A percentile compares a stretch with the other conserved stretches of the same genome.
Evolutionary conservation across 371 early-diverging fungal genomes (phyloP).

Genomic region (Quaeritorhiza haematococci): DNA sequence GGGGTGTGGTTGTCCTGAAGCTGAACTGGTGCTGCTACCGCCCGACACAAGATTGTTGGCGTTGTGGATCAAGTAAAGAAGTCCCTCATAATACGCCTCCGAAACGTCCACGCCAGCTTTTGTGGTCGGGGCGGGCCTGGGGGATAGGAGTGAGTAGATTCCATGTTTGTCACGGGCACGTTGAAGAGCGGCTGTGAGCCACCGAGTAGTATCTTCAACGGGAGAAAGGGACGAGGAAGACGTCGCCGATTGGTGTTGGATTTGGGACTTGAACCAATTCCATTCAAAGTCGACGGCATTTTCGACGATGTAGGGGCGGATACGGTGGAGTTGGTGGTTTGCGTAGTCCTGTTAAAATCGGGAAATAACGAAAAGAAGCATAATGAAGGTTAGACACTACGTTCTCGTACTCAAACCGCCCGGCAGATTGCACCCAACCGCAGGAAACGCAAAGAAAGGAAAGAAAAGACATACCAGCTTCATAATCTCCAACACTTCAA

Average conservation of each 20-base stretch:
- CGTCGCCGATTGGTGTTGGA: too few relatives aligned
- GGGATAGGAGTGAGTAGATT: too few relatives aligned
- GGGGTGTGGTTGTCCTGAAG: too few relatives aligned
- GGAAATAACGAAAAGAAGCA: conserved; percentile 10
- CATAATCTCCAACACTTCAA: conserved; percentile 67
- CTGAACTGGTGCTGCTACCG: too few relatives aligned
- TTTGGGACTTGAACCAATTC: conserved; percentile 54
- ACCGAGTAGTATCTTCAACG: conserved; percentile 19
- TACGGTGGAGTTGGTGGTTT: conserved; percentile 57
- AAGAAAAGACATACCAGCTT: conserved; percentile 51
- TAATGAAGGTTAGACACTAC: neutral
- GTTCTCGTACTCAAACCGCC: neutral
- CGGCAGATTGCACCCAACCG: neutral
- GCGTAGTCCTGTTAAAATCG: conserved; percentile 52
- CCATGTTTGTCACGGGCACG: too few relatives aligned
- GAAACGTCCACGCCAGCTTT: too few relatives aligned
- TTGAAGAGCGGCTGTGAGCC: conserved; percentile 25
- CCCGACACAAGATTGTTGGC: too few relatives aligned
- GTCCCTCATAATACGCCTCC: too few relatives aligned
- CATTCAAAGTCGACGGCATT: conserved; percentile 54
- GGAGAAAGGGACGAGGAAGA: too few relatives aligned
- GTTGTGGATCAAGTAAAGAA: too few relatives aligned
- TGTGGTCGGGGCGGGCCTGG: too few relatives aligned
- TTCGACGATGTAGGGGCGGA: conserved; percentile 55
- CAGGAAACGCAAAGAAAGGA: neutral